Evolutionary conservation across 768 basidiomycete species (phyloP).

Genomic region (Mycena epipterygia): DNA sequence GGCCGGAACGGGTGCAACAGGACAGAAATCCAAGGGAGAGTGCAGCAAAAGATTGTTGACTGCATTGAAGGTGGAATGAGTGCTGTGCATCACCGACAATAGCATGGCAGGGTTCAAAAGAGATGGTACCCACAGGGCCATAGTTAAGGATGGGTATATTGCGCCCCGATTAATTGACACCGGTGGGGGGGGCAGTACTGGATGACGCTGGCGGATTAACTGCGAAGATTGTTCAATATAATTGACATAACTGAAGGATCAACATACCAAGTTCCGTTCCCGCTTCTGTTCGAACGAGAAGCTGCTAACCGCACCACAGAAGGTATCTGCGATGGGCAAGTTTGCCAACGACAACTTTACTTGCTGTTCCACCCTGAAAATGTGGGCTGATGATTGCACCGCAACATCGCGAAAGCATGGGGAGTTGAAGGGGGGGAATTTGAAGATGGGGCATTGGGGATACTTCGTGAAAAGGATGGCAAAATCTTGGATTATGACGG

Average conservation of each 20-base stretch:
- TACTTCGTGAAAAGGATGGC: conserved; percentile 18
- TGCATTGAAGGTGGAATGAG: not conserved
- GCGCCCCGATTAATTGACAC: not conserved
- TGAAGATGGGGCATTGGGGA: not conserved
- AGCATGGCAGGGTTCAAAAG: not conserved
- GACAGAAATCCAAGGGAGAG: not conserved
- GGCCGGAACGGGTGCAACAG: not conserved
- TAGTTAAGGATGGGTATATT: not conserved
- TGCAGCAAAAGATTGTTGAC: not conserved
- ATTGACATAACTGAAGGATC: not conserved
- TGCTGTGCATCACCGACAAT: no score
- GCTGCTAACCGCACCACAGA: not conserved
- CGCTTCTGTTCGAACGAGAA: conserved; percentile 2
- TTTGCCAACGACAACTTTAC: not conserved
- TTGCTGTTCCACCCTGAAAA: not conserved
- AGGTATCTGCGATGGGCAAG: conserved; percentile 3
- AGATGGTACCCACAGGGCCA: not conserved
- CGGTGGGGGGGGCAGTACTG: not conserved
- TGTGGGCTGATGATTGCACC: not conserved
- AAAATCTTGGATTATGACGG: conserved; percentile 8
- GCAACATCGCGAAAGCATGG: not conserved
- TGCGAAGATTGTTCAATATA: not conserved
- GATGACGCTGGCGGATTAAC: not conserved
- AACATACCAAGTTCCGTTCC: not conserved
- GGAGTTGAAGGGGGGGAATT: conserved; percentile 10